Percentiles rank a stretch among this genome's conserved stretches.
Evolutionary conservation across 1,284 basidiomycete genomes (phyloP).

Genomic region (Naganishia sp.): DNA sequence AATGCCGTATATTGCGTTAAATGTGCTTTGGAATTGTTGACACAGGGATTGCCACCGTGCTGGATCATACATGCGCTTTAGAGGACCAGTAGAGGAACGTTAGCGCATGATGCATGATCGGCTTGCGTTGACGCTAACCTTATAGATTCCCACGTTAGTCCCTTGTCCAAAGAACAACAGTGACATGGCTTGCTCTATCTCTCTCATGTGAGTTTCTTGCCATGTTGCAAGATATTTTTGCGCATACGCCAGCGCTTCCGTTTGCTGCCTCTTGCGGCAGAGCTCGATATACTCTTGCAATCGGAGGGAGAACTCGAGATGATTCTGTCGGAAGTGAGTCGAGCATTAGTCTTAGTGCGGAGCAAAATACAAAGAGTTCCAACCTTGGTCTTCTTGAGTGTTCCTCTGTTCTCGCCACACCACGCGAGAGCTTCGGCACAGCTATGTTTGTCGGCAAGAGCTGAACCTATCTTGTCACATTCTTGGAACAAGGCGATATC

Average conservation of each 20-base stretch:
- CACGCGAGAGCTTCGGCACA: constrained; percentile 86
- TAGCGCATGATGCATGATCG: too few species aligned
- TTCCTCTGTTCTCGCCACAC: constrained; percentile 94
- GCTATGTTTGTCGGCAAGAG: constrained; percentile 67
- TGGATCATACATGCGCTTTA: constrained; percentile 75
- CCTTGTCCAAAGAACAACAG: constrained; percentile 67
- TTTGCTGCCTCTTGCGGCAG: constrained; percentile 65
- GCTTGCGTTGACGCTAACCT: constrained; percentile 38
- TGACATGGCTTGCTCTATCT: constrained; percentile 75
- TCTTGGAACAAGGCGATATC: constrained; percentile 91
- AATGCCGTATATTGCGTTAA: constrained; percentile 79
- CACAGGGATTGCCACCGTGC: constrained; percentile 73
- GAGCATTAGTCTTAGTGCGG: not conserved
- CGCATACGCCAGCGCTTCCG: constrained; percentile 81
- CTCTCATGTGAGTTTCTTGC: constrained; percentile 72
- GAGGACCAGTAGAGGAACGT: not conserved
- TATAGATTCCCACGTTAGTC: constrained; percentile 49
- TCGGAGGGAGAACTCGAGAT: constrained; percentile 91
- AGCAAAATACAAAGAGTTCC: constrained; percentile 37
- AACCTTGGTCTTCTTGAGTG: constrained; percentile 86
- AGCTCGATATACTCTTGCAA: constrained; percentile 96
- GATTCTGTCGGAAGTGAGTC: constrained; percentile 62
- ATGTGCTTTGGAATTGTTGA: constrained; percentile 75
- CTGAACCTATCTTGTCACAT: constrained; percentile 78
- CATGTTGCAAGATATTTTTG: constrained; percentile 79